phyloP scores from a whole-genome alignment of 495 filamentous ascomycete species.

The Oidiodendron maius region DNA sequence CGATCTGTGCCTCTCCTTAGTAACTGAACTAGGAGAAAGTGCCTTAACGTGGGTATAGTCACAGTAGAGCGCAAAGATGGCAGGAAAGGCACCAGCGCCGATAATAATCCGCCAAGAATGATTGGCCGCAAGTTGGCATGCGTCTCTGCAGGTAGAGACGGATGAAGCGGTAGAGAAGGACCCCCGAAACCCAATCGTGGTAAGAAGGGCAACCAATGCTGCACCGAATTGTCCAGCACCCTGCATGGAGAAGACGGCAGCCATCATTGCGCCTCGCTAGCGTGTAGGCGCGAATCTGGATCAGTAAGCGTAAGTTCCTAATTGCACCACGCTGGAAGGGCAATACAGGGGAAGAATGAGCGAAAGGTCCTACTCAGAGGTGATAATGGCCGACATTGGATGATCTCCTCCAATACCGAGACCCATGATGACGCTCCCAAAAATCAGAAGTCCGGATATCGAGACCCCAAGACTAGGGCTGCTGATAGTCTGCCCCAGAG shows the following conservation, averaged over 20 bases:
- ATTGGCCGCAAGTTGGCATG: constrained; percentile 65
- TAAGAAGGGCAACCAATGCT: constrained; percentile 64
- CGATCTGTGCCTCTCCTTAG: too few relatives aligned
- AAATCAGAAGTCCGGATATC: constrained; percentile 72
- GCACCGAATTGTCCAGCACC: constrained; percentile 70
- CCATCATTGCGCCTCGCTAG: constrained; percentile 77
- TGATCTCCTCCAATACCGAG: constrained; percentile 85
- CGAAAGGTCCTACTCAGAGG: too few relatives aligned
- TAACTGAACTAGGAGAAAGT: too few relatives aligned
- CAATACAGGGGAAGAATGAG: too few relatives aligned
- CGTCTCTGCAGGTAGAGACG: constrained; percentile 51
- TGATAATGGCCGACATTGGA: constrained; percentile 79
- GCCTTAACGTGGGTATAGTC: too few relatives aligned
- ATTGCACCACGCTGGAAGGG: too few relatives aligned
- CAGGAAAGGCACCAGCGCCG: constrained; percentile 68
- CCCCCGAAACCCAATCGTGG: constrained; percentile 65
- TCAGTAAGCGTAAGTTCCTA: too few relatives aligned
- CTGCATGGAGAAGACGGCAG: constrained; percentile 84
- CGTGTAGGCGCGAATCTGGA: constrained; percentile 73
- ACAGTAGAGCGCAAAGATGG: constrained; percentile 69
- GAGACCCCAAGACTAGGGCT: constrained; percentile 60
- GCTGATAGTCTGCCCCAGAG: constrained; percentile 66
- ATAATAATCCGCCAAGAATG: constrained; percentile 81
- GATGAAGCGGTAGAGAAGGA: constrained; percentile 47
- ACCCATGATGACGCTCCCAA: constrained; percentile 85